Base-by-base conservation (phyloP, 2,329 filamentous ascomycete genomes). In the Paecilomyces variotii region DNA sequence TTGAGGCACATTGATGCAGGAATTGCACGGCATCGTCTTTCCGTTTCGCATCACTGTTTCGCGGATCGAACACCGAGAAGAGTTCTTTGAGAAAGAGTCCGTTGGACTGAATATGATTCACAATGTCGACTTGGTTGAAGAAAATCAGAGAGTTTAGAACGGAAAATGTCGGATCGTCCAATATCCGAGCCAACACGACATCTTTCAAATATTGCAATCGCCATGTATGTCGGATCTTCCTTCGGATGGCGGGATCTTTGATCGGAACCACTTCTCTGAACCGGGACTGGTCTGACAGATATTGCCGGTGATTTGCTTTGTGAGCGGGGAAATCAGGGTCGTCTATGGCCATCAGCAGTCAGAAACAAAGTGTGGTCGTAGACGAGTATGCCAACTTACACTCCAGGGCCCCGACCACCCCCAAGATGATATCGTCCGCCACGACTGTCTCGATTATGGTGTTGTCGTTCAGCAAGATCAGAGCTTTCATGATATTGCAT, bases 101-200 rank as follows among this genome's bases (percentile, higher is more conserved):
- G 67, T 96, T 96, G 27, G 81, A 82, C 73, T 97, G 92, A n/a
- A 99, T 81, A 74, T 97, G 90, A 69, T 93, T 90, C 55, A 99
- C 88, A 70, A 99, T 97, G 70, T 97, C 94, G 67, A 97, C 92
- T 77, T 99, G 94, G 77, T 97, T 94, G 81, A 96, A 99, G 79
- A 97, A 99, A 65, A 99, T 99, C 66, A 97, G 83, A 55, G 91
- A 96, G 76, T 97, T 99, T 63, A 99, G 86, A 27, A 97, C 92
- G 26, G 91, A 96, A 74, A 97, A 99, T 24, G 94, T 99, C 55
- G 93, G 93, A 72, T 99, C 94, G 75, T 99, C 94, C 61, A 99
- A 82, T 63, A 99, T 97, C 62, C 94, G 86, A 30, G 94, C 94
- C 51, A 99, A 83, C 0, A 97, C 93, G n/a, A 99, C 94, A 68